phyloP scores from a whole-genome alignment of 305 asterid species.

The Fraxinus latifolia region DNA sequence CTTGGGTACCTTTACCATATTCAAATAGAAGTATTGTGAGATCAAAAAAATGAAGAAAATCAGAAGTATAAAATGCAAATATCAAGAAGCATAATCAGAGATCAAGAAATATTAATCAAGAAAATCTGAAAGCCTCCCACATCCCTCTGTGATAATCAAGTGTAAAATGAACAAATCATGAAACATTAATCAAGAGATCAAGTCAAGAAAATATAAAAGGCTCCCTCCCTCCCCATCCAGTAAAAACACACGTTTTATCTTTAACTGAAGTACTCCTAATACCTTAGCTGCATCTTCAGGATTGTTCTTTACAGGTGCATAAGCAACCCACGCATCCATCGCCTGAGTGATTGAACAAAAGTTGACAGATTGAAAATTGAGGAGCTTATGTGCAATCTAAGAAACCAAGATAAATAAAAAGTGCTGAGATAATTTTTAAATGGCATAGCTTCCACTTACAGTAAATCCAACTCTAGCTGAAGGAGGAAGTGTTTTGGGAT shows the following conservation, averaged over 20 bases:
- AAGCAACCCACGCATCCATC: slow-evolving; percentile 93
- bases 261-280: slow-evolving; percentile 4
- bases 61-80: slow-evolving; percentile 1
- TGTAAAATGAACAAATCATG: slow-evolving; percentile 8
- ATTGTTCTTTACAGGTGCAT: slow-evolving; percentile 98
- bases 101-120: neutral
- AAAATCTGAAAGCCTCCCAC: neutral
- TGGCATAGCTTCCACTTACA: slow-evolving; percentile 45
- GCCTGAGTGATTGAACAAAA: slow-evolving; percentile 44
- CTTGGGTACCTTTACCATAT: slow-evolving; percentile 67
- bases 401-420: slow-evolving; percentile 8
- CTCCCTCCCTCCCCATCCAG: neutral
- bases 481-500: slow-evolving; percentile 92
- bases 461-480: slow-evolving; percentile 97
- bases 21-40: slow-evolving; percentile 17
- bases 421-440: neutral
- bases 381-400: slow-evolving; percentile 11
- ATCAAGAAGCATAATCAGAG: slow-evolving; percentile 7
- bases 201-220: neutral
- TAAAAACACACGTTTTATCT: neutral
- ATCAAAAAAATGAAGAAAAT: neutral
- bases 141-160: neutral
- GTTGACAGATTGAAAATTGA: slow-evolving; percentile 2
- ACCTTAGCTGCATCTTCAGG: slow-evolving; percentile 99
- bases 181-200: slow-evolving; percentile 5